These are phyloP conservation scores for Oropetium thomaeum DNA, from an alignment of 176 grass and related monocot genomes.

Conservation along the genomic window DNA sequence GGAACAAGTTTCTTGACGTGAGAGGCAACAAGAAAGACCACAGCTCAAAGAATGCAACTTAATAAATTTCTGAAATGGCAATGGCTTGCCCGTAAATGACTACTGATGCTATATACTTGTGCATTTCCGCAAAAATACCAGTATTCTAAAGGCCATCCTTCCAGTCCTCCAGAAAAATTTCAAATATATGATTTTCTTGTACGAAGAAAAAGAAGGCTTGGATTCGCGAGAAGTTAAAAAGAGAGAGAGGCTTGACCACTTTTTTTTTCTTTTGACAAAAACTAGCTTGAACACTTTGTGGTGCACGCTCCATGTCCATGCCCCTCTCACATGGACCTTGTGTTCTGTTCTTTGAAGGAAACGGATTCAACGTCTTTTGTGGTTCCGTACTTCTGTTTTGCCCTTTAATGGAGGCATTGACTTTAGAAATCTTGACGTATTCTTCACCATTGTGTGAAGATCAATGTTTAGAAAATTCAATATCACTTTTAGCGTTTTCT, in stretches of 20 bases:
- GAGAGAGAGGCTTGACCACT: no score
- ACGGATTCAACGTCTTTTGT: background rate
- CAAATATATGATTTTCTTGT: background rate
- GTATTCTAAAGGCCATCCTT: no score
- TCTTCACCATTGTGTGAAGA: background rate
- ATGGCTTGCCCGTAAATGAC: background rate
- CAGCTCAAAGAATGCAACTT: background rate
- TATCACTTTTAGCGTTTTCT: background rate
- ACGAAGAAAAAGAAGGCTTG: background rate
- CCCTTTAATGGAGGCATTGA: background rate
- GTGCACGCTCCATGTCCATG: background rate
- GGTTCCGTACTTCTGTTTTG: background rate
- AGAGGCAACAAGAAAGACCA: background rate
- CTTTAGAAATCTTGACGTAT: background rate
- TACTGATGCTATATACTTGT: background rate
- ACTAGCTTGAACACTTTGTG: no score
- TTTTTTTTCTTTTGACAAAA: no score
- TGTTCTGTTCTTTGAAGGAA: background rate
- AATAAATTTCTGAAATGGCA: background rate
- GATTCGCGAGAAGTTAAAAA: no score
- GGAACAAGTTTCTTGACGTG: no score
- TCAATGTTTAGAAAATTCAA: background rate
- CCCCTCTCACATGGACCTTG: background rate
- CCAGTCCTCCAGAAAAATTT: no score
- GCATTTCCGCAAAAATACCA: background rate